Evolutionary conservation across 2,329 filamentous ascomycete species (phyloP), one percentile per base, ranked within the genome.

Genomic region (Phaeophleospora eucalypticola): DNA sequence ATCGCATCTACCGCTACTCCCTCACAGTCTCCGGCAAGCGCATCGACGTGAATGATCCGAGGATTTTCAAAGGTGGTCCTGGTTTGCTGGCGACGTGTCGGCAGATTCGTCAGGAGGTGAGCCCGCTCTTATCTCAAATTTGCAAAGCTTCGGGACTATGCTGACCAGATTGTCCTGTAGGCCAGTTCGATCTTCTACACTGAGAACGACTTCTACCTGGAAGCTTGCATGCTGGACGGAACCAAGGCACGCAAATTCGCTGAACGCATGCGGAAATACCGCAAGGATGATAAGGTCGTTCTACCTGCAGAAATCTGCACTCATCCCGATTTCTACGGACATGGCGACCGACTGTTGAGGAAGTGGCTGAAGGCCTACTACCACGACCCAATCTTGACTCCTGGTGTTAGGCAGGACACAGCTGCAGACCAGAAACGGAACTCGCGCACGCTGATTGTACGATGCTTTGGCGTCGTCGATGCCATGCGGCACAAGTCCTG

Each of bases 131-230:
- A n/a, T n/a, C n/a, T n/a, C n/a, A n/a, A n/a, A n/a, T n/a, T n/a
- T n/a, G n/a, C n/a, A n/a, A n/a, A n/a, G n/a, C n/a, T n/a, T n/a
- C n/a, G n/a, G n/a, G n/a, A n/a, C n/a, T n/a, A n/a, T n/a, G n/a
- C n/a, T n/a, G n/a, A n/a, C n/a, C n/a, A n/a, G n/a, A n/a, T n/a
- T n/a, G n/a, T n/a, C n/a, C 24, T 12, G 7, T 7, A 29, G 24
- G 24, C 24, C 24, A 29, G 24, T 12, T 29, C 12, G 24, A 47
- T 42, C 19, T 36, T 37, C 17, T 42, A 36, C 44, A 47, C 4
- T 17, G 44, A 47, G 4, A 47, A 47, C 19, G 16, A 29, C 4
- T 41, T 42, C 32, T 29, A 7, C 32, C 35, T 41, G 15, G 20
- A 42, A 29, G 37, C 6, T 2, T 47, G 44, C 36, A 45, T 20